A percentile compares a stretch with the other conserved stretches of the same genome.
These are phyloP conservation scores for Didymella glomerata DNA, from an alignment of 2,329 filamentous ascomycete genomes.

Conservation along the genomic window DNA sequence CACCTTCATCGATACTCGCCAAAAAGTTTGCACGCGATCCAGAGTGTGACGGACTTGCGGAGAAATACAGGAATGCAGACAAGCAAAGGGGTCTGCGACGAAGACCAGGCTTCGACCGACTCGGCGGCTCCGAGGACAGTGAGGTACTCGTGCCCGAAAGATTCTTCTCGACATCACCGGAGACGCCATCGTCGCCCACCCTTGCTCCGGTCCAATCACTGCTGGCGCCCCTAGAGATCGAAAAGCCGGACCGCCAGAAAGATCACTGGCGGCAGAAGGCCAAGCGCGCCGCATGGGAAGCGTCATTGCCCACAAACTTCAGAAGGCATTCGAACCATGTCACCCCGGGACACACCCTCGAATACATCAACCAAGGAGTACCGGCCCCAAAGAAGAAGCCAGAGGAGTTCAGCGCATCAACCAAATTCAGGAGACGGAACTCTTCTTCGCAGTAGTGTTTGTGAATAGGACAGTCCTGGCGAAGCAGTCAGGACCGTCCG, in stretches of 20 bases:
- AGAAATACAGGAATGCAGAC: constrained; percentile 19
- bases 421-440: constrained; percentile 10
- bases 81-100: constrained; percentile 13
- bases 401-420: constrained; percentile 16
- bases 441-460: constrained; percentile 11
- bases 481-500: not conserved
- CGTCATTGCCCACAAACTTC: constrained; percentile 14
- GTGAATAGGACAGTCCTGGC: not conserved
- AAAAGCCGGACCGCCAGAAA: not conserved
- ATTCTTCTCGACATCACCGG: not conserved
- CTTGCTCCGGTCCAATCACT: constrained; percentile 11
- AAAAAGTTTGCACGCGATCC: not conserved
- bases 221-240: constrained; percentile 8
- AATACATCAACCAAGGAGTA: constrained; percentile 19
- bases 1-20: constrained; percentile 28
- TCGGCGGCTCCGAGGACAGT: constrained; percentile 4
- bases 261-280: constrained; percentile 6
- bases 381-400: constrained; percentile 14
- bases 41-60: constrained; percentile 7
- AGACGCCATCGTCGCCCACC: constrained; percentile 1
- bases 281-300: constrained; percentile 12
- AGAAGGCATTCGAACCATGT: constrained; percentile 14
- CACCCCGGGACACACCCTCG: constrained; percentile 19
- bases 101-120: constrained; percentile 7
- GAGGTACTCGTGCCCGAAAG: not conserved